phyloP scores from a whole-genome alignment of 495 filamentous ascomycete genomes.

The Cenococcum geophilum region DNA sequence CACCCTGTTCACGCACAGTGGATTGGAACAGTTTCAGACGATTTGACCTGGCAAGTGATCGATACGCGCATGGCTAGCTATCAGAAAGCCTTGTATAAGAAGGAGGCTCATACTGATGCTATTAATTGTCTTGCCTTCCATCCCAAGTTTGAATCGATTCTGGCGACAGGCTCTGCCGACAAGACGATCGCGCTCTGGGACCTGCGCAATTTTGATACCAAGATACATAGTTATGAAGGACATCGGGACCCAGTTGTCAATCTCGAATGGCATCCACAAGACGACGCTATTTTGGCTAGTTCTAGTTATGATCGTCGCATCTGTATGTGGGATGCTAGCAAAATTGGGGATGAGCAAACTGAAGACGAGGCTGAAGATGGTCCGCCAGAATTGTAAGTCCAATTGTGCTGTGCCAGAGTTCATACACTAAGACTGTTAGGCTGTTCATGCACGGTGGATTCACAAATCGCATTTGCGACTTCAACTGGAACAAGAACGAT shows the following conservation, averaged over 20 bases:
- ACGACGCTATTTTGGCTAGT: constrained; percentile 80
- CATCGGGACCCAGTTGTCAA: constrained; percentile 87
- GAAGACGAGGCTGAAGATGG: constrained; percentile 96
- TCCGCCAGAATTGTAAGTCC: constrained; percentile 81
- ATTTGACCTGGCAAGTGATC: constrained; percentile 85
- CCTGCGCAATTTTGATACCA: constrained; percentile 76
- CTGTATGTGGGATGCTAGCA: constrained; percentile 91
- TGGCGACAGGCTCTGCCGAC: constrained; percentile 90
- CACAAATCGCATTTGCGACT: constrained; percentile 92
- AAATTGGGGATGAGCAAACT: constrained; percentile 86
- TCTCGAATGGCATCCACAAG: constrained; percentile 86
- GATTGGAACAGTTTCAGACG: constrained; percentile 92
- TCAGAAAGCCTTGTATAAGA: constrained; percentile 55
- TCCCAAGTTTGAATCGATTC: constrained; percentile 72
- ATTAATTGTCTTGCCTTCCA: constrained; percentile 95
- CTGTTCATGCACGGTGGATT: constrained; percentile 97
- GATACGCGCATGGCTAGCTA: constrained; percentile 67
- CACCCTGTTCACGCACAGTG: constrained; percentile 75
- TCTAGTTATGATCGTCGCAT: constrained; percentile 88
- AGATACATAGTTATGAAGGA: constrained; percentile 76
- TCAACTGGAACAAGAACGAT: constrained; percentile 94
- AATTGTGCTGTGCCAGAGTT: background rate
- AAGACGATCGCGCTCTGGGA: constrained; percentile 96
- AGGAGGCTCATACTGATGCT: constrained; percentile 69
- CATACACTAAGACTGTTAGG: constrained; percentile 15